These are phyloP conservation scores for Hymenoscyphus fructigenus DNA, from an alignment of 2,329 filamentous ascomycete species.

Conservation along the genomic window DNA sequence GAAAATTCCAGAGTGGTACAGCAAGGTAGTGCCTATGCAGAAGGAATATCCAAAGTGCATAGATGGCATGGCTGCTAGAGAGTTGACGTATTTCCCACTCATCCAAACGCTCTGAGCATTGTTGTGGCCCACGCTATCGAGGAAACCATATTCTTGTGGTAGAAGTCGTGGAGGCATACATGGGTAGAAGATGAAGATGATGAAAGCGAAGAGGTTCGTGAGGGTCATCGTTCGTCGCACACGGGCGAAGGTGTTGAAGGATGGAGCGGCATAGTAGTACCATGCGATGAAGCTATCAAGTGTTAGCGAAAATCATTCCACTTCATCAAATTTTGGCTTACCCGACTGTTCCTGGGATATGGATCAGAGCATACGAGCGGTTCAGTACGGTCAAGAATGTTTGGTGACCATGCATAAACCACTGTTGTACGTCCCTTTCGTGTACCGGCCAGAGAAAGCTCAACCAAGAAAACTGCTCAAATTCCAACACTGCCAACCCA, in stretches of 20 bases:
- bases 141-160: conserved; percentile 48
- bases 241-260: conserved; percentile 45
- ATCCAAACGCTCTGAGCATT: conserved; percentile 52
- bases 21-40: conserved; percentile 50
- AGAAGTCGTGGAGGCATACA: conserved; percentile 54
- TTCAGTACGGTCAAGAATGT: conserved; percentile 55
- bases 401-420: conserved; percentile 55
- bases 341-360: conserved; percentile 61
- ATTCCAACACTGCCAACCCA: conserved; percentile 52
- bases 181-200: conserved; percentile 51
- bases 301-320: conserved; percentile 18
- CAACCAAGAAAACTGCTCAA: conserved; percentile 52
- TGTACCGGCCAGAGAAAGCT: conserved; percentile 52
- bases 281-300: conserved; percentile 56
- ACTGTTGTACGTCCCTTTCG: conserved; percentile 54
- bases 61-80: conserved; percentile 50
- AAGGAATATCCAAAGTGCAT: conserved; percentile 58
- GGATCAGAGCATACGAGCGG: conserved; percentile 58
- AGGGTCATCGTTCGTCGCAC: conserved; percentile 51
- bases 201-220: conserved; percentile 53
- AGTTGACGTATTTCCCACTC: conserved; percentile 50
- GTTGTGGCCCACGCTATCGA: conserved; percentile 50
- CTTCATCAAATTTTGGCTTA: conserved; percentile 35
- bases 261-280: conserved; percentile 60
- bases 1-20: conserved; percentile 52